These are phyloP conservation scores for Amauroascus niger DNA, from an alignment of 2,329 filamentous ascomycete species.

Conservation along the genomic window DNA sequence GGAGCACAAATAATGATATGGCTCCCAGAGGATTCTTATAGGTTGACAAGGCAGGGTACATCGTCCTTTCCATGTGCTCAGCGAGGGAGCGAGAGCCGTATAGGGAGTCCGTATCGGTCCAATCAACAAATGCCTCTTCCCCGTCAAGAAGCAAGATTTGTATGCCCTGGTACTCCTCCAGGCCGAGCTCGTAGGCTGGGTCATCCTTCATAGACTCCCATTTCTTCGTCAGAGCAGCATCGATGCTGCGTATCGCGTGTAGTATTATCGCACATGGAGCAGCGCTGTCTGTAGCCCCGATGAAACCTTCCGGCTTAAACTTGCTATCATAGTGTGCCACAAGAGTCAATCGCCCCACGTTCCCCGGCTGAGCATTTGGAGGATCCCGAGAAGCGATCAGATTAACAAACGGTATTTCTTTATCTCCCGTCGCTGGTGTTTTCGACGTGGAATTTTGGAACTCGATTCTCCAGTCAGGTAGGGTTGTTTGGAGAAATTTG, in stretches of 20 bases:
- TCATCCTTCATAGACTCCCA: conserved; percentile 62
- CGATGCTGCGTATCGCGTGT: conserved; percentile 72
- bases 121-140: conserved; percentile 78
- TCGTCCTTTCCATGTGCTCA: conserved; percentile 63
- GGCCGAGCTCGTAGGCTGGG: conserved; percentile 30
- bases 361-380: conserved; percentile 63
- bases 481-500: conserved; percentile 62
- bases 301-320: conserved; percentile 68
- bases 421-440: conserved; percentile 64
- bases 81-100: conserved; percentile 82
- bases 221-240: conserved; percentile 67
- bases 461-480: conserved; percentile 69
- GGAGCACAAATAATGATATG: conserved; percentile 81
- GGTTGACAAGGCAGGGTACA: conserved; percentile 61
- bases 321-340: conserved; percentile 94
- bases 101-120: conserved; percentile 72
- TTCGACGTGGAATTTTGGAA: conserved; percentile 85
- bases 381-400: conserved; percentile 81
- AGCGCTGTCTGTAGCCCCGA: conserved; percentile 88
- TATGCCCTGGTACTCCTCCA: conserved; percentile 71
- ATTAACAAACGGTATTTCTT: conserved; percentile 72
- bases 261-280: conserved; percentile 90
- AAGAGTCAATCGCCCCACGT: conserved; percentile 71
- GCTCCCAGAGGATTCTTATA: conserved; percentile 65
- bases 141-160: conserved; percentile 88